phyloP scores from a whole-genome alignment of 768 basidiomycete species.

The Chalciporus pseudorubinellus region DNA sequence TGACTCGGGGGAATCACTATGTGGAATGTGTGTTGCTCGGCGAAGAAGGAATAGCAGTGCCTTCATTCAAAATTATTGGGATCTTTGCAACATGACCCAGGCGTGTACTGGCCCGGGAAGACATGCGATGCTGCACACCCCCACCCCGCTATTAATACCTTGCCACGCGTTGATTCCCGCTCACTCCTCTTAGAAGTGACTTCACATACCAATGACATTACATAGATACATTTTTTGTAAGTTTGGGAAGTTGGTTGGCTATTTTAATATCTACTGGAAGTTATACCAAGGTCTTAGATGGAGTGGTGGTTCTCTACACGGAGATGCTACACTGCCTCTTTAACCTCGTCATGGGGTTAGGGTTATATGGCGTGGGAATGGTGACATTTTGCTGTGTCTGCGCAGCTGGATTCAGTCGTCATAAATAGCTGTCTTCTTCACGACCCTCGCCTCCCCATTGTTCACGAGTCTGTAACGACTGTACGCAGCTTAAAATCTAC shows the following conservation, averaged over 20 bases:
- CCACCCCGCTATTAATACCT: too few species aligned
- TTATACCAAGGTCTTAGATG: too few species aligned
- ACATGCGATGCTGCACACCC: too few species aligned
- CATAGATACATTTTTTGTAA: background rate
- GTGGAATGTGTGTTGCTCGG: conserved; percentile 89
- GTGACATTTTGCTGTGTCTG: conserved; percentile 18
- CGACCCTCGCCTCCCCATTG: background rate
- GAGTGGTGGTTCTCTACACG: background rate
- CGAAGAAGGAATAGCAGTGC: conserved; percentile 78
- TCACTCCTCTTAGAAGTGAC: too few species aligned
- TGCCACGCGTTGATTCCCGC: too few species aligned
- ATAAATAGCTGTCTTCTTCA: background rate
- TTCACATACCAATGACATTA: too few species aligned
- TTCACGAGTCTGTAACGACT: conserved; percentile 3
- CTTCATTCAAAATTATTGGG: conserved; percentile 88
- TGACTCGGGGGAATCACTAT: conserved; percentile 86
- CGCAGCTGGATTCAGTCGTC: background rate
- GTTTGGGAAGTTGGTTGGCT: too few species aligned
- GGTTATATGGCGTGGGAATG: conserved; percentile 21
- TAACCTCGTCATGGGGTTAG: background rate
- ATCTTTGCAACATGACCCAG: conserved; percentile 69
- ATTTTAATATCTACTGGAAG: too few species aligned
- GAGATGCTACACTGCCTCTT: too few species aligned
- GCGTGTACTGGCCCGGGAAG: background rate
- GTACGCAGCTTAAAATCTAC: background rate